Percentiles rank a stretch among this genome's conserved stretches.
phyloP scores from a whole-genome alignment of 2,329 filamentous ascomycete genomes.

The Pseudogymnoascus verrucosus region DNA sequence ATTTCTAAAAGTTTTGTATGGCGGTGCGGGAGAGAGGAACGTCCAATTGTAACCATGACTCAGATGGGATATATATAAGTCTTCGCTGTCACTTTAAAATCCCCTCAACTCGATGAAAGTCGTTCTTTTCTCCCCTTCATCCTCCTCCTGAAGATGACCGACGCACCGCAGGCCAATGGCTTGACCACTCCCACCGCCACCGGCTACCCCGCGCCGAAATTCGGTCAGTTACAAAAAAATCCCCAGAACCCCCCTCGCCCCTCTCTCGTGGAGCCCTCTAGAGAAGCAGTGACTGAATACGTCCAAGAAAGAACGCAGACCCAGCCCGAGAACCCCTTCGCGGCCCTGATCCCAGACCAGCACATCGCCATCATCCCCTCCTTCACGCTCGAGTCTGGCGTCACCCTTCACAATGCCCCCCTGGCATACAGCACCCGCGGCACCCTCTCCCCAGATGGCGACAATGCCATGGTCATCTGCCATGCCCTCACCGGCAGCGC shows the following conservation, averaged over 20 bases:
- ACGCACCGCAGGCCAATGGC: constrained; percentile 2
- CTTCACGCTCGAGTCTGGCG: constrained; percentile 90
- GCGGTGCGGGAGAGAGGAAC: background rate
- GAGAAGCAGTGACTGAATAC: constrained; percentile 48
- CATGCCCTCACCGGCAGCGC: constrained; percentile 80
- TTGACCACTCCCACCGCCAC: constrained; percentile 1
- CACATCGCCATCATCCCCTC: constrained; percentile 77
- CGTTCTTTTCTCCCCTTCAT: background rate
- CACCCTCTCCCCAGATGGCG: constrained; percentile 46
- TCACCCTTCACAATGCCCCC: constrained; percentile 67
- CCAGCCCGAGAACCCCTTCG: constrained; percentile 89
- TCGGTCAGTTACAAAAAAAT: constrained; percentile 21
- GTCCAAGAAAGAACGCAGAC: constrained; percentile 49
- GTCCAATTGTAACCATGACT: background rate
- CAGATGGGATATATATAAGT: background rate
- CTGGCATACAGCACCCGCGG: constrained; percentile 61
- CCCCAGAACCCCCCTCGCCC: background rate
- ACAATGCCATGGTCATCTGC: constrained; percentile 70
- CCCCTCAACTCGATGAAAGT: background rate
- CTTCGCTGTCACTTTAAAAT: background rate
- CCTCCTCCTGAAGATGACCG: constrained; percentile 4
- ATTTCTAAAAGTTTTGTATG: constrained; percentile 8
- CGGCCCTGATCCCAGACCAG: constrained; percentile 79
- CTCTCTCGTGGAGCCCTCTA: constrained; percentile 11
- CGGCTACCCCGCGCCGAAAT: constrained; percentile 11